Evolutionary conservation across 2,329 filamentous ascomycete species (phyloP).

Genomic region (Fusarium temperatum): DNA sequence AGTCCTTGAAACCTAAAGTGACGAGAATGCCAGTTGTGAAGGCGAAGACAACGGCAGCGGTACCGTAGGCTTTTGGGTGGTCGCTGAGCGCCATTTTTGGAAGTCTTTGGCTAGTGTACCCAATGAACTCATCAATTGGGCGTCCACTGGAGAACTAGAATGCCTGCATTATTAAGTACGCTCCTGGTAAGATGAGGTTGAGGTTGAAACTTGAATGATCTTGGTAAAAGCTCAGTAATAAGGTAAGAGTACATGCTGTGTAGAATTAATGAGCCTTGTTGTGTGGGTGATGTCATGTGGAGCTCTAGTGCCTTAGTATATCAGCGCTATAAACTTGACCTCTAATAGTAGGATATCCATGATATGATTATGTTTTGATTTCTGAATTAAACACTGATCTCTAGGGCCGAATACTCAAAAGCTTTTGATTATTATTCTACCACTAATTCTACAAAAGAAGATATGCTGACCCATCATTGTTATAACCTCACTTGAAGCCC

Average conservation of each 20-base stretch:
- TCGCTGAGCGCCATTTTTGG: conserved; percentile 68
- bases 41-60: conserved; percentile 72
- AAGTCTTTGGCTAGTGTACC: not conserved
- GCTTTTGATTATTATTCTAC: not conserved
- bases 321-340: not conserved
- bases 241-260: not conserved
- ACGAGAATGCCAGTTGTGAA: conserved; percentile 81
- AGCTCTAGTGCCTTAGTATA: conserved; percentile 3
- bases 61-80: conserved; percentile 69
- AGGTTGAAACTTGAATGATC: conserved; percentile 1
- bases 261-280: conserved; percentile 19
- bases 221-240: conserved; percentile 2
- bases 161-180: conserved; percentile 14
- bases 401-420: not conserved
- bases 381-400: not conserved
- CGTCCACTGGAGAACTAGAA: conserved; percentile 4
- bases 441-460: not conserved
- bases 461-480: not conserved
- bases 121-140: conserved; percentile 11
- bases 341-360: not conserved
- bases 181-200: not conserved
- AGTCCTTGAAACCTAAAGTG: conserved; percentile 80
- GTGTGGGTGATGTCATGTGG: conserved; percentile 41
- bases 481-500: not conserved
- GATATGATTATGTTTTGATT: not conserved